These are phyloP conservation scores for Fomitiporia mediterranea DNA, from an alignment of 1,284 basidiomycete species.

Conservation along the genomic window DNA sequence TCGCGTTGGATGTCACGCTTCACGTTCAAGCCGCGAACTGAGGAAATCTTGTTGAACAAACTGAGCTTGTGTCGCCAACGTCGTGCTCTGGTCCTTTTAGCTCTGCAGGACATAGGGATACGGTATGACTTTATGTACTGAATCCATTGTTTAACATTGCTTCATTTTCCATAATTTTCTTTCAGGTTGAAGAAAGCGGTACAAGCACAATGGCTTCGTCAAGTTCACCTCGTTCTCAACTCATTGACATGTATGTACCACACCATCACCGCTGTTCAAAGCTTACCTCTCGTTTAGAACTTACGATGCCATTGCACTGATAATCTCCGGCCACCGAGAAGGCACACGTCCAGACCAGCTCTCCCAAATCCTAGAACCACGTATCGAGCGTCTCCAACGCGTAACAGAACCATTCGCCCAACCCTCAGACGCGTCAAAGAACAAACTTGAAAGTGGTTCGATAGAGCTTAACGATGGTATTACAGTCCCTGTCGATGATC, in stretches of 20 bases:
- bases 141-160: background rate
- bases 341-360: conserved; percentile 52
- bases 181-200: background rate
- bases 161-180: background rate
- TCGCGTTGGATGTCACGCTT: conserved; percentile 3
- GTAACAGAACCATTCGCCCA: conserved; percentile 59
- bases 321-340: conserved; percentile 54
- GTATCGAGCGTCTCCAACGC: conserved; percentile 50
- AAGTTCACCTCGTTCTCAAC: conserved; percentile 15
- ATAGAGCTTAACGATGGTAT: conserved; percentile 63
- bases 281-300: conserved; percentile 39
- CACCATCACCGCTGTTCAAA: background rate
- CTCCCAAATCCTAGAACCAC: conserved; percentile 50
- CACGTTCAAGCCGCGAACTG: background rate
- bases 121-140: background rate
- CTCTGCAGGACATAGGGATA: no score
- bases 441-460: conserved; percentile 58
- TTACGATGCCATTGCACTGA: conserved; percentile 58
- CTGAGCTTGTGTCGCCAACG: background rate
- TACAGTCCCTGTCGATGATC: conserved; percentile 54
- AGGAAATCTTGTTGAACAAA: background rate
- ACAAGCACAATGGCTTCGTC: conserved; percentile 15
- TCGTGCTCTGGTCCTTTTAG: background rate
- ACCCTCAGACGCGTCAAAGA: conserved; percentile 62
- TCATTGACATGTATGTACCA: conserved; percentile 18